Base-by-base conservation (phyloP, 2,329 filamentous ascomycete species). In the Neurospora sp. region DNA sequence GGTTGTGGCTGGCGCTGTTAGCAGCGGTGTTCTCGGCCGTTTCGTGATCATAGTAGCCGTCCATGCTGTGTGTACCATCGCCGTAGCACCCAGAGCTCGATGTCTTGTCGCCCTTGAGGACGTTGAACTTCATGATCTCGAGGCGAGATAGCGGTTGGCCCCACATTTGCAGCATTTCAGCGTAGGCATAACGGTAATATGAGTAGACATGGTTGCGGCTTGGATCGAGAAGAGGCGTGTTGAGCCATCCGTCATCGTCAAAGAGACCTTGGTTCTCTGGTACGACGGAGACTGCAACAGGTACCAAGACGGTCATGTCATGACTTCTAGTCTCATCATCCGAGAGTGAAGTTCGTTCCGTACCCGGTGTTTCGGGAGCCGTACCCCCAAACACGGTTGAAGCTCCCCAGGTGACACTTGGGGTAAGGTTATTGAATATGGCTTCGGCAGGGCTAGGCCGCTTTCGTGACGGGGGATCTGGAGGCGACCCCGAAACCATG, bases 151-250 rank as follows among this genome's bases (percentile, higher is more conserved):
- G 79, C 0, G 88, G 88, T 69, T 88, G 84, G 2, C 83, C 82
- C 89, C 89, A 91, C 79, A 88, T 86, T 73, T 89, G 88, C 3
- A 91, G 82, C 79, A 91, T 84, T 77, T 90, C 88, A n/a, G 89
- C 88, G 74, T 91, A 91, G 0, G 85, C 83, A 71, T 87, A 86
- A 41, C 89, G 86, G 75, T 91, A 91, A 74, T 81, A 83, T n/a
- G 84, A 82, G 72, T 88, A 88, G 23, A 85, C 77, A 3, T 81
- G 77, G 5, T 80, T 77, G n/a, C 82, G 83, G 38, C 76, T 81
- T 4, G 83, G 80, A 62, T 89, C 85, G 17, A 91, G 81, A 2
- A 91, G 78, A 4, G 89, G 85, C 3, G 84, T 83, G 23, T 82
- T 83, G 75, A 90, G 83, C 83, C 88, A 90, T 12, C 88, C 88